Base-by-base conservation (phyloP, 345 rosid genomes). In the Durio zibethinus region DNA sequence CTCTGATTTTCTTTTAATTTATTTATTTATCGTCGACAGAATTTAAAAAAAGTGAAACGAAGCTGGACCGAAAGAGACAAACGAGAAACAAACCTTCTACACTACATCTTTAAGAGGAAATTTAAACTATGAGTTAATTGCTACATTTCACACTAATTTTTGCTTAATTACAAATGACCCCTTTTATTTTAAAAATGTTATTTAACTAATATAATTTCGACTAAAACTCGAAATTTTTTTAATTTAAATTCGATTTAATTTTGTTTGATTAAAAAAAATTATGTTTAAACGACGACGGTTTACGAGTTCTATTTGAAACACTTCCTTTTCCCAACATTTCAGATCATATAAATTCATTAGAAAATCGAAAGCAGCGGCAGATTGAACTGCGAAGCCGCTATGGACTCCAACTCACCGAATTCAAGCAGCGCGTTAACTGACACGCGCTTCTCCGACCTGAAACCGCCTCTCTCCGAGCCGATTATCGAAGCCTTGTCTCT, bases 371-470 rank as follows among this genome's bases (percentile, higher is more conserved):
- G 74, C 64, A 45, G 79, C 74, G 65, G 40, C 10, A 16, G 67
- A 9, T 25, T 67, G 43, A 36, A 54, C 60, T 16, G 9, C 23
- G 20, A 77, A 52, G 27, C 45, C 18, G 10, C 71, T 10, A 67
- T 67, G 78, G 62, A 60, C 50, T 16, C 50, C 10, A 35, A 81
- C 5, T 76, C 85, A 66, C 29, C 75, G 83, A 78, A 75, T 77
- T 80, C 87, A 11, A 87, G 88, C 85, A 84, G 85, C 80, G 99
- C 98, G 16, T 83, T 96, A 79, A 91, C 95, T 0, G 78, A 12
- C 36, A 91, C 90, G 9, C 89, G 91, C 82, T 96, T 96, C 84
- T 91, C 90, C 79, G 99, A 96, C 75, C 85, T 96, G n/a, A 76
- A 85, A 20, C 97, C 97, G 45, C 77, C 87, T 0, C 85, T 93